Base-by-base conservation (phyloP, 1,284 basidiomycete genomes). In the Tilletia walkeri region DNA sequence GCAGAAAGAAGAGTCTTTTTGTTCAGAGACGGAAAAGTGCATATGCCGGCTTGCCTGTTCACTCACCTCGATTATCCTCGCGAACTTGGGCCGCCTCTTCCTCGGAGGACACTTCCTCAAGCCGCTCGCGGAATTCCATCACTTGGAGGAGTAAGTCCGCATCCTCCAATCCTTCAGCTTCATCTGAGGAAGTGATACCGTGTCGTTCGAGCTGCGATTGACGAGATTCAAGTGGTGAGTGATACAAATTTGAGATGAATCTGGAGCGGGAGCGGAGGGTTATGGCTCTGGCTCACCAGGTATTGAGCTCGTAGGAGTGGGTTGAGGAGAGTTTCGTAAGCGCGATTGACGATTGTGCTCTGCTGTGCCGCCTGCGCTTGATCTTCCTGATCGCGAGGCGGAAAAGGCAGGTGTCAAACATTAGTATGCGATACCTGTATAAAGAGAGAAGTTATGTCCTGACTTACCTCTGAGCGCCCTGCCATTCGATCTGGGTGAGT, bases 401-500 rank as follows among this genome's bases (percentile, higher is more conserved):
- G 12, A 4, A 56, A 56, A 24, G 12, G 12, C 2, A 24, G 63
- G 4, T 38, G 16, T 5, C 67, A 4, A 67, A 7, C 49, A 67
- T n/a, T n/a, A n/a, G n/a, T n/a, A n/a, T n/a, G n/a, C n/a, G n/a
- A 38, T 59, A 4, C 59, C 24, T 48, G 5, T 67, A 5, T 65
- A 14, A 14, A 18, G 24, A 45, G 34, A 67, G 16, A 18, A 30
- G 24, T 30, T 30, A 30, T 30, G 48, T 4, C 3, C 41, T 14
- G 12, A 38, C 70, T 71, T 68, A 71, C 69, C 34, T 77, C 76
- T 20, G 69, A 72, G 10, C 75, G 76, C 36, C 73, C 70, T 9
- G 72, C 75, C 73, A 82, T 80, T 5, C 80, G 76, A 61, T 82
- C 81, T 12, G 81, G 81, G 67, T 82, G 81, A 6, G 76, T 76